A percentile compares a stretch with the other conserved stretches of the same genome.
Evolutionary conservation across 441 rosid genomes (phyloP).

Genomic region (Croton laevigatus): DNA sequence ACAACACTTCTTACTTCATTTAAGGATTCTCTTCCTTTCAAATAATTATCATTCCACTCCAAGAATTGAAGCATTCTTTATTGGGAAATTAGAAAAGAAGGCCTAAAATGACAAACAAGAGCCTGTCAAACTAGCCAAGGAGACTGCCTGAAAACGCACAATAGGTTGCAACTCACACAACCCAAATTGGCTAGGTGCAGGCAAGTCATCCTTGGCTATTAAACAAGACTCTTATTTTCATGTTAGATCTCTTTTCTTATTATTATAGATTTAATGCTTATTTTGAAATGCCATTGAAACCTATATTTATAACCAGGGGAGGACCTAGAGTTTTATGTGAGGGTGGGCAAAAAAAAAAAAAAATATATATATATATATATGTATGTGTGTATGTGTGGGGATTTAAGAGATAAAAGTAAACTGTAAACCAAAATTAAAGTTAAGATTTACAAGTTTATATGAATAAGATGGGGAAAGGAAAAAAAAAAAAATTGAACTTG

Average conservation of each 20-base stretch:
- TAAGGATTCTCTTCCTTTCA: slow-evolving; percentile 1
- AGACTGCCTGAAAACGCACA: slow-evolving; percentile 17
- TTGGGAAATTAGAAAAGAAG: slow-evolving; percentile 12
- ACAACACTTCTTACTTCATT: slow-evolving; percentile 21
- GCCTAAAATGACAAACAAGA: slow-evolving; percentile 20
- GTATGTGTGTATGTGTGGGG: no score
- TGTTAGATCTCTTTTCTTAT: slow-evolving; percentile 9
- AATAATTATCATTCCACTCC: background rate
- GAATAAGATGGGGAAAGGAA: no score
- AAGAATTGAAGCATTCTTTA: background rate
- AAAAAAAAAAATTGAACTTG: no score
- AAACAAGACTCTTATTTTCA: slow-evolving; percentile 3
- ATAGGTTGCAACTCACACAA: background rate
- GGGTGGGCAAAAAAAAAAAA: no score
- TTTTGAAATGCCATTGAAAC: background rate
- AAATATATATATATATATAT: no score
- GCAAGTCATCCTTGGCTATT: slow-evolving; percentile 19
- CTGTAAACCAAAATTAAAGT: no score
- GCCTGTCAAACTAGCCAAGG: slow-evolving; percentile 22
- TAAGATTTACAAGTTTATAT: no score
- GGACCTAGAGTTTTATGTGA: no score
- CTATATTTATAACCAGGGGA: slow-evolving; percentile 5
- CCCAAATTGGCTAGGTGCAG: background rate
- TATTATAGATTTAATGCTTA: background rate
- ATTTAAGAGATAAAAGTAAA: no score